Evolutionary conservation across 768 basidiomycete genomes (phyloP).

Genomic region (Hydnomerulius pinastri): DNA sequence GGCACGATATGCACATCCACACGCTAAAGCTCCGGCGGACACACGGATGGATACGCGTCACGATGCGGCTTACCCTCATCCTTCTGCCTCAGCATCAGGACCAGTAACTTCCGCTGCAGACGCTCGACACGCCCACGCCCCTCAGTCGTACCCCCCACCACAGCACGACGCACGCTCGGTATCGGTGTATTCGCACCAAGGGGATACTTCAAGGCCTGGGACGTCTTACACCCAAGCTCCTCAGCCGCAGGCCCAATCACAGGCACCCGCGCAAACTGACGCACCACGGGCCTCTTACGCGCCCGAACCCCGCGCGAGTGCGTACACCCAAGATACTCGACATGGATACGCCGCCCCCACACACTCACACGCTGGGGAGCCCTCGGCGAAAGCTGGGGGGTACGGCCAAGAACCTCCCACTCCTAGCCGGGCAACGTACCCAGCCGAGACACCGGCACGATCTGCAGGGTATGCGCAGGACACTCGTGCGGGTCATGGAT

Average conservation of each 20-base stretch:
- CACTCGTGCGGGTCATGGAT: constrained; percentile 16
- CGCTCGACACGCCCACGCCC: constrained; percentile 15
- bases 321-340: constrained; percentile 27
- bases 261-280: constrained; percentile 13
- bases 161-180: constrained; percentile 22
- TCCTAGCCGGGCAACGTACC: constrained; percentile 18
- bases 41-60: constrained; percentile 28
- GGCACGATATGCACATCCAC: constrained; percentile 18
- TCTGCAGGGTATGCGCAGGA: constrained; percentile 16
- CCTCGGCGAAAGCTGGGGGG: constrained; percentile 10
- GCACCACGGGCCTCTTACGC: constrained; percentile 16
- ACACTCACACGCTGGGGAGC: constrained; percentile 19
- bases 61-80: constrained; percentile 21
- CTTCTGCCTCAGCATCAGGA: constrained; percentile 11
- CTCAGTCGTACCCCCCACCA: constrained; percentile 13
- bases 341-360: constrained; percentile 24
- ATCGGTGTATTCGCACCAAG: constrained; percentile 18
- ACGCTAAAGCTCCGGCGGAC: constrained; percentile 22
- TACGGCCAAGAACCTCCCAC: constrained; percentile 18
- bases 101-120: constrained; percentile 19
- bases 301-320: constrained; percentile 18
- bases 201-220: constrained; percentile 19
- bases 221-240: constrained; percentile 23
- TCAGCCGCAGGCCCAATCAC: too few species aligned
- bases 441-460: constrained; percentile 16